Evolutionary conservation across 768 basidiomycete species (phyloP).

Genomic region (Lyophyllum atratum): DNA sequence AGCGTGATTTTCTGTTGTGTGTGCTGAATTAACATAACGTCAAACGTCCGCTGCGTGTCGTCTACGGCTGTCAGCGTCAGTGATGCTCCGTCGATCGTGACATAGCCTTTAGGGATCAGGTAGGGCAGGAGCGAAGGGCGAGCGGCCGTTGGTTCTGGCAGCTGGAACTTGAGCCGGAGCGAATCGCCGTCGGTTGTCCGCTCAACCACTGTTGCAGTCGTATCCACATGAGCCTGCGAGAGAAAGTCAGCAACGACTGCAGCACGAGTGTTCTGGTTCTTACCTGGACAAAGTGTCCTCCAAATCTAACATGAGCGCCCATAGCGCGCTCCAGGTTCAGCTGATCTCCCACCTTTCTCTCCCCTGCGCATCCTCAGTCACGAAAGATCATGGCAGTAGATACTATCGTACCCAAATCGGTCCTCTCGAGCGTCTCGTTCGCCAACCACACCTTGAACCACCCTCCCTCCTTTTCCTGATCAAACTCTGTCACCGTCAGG

Average conservation of each 20-base stretch:
- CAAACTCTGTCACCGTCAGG: constrained; percentile 88
- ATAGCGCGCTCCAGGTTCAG: constrained; percentile 96
- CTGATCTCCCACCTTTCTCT: constrained; percentile 73
- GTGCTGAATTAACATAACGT: constrained; percentile 94
- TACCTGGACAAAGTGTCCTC: constrained; percentile 98
- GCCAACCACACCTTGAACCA: constrained; percentile 96
- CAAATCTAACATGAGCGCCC: constrained; percentile 88
- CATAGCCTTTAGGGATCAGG: constrained; percentile 92
- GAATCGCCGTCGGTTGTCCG: constrained; percentile 83
- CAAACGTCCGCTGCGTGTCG: constrained; percentile 63
- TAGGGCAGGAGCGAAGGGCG: constrained; percentile 74
- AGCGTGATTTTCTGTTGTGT: constrained; percentile 89
- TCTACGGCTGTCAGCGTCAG: constrained; percentile 85
- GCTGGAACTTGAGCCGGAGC: constrained; percentile 77
- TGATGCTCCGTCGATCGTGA: constrained; percentile 93
- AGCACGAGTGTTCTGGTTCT: constrained; percentile 10
- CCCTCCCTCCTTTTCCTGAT: constrained; percentile 58
- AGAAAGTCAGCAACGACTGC: not conserved
- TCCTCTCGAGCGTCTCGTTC: constrained; percentile 90
- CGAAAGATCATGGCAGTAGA: not conserved
- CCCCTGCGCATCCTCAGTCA: constrained; percentile 48
- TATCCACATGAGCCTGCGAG: constrained; percentile 88
- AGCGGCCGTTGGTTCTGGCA: constrained; percentile 58
- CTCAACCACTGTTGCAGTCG: constrained; percentile 74
- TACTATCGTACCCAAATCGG: constrained; percentile 73